These are phyloP conservation scores for Colletotrichum incanum DNA, from an alignment of 2,329 filamentous ascomycete species.

Conservation along the genomic window DNA sequence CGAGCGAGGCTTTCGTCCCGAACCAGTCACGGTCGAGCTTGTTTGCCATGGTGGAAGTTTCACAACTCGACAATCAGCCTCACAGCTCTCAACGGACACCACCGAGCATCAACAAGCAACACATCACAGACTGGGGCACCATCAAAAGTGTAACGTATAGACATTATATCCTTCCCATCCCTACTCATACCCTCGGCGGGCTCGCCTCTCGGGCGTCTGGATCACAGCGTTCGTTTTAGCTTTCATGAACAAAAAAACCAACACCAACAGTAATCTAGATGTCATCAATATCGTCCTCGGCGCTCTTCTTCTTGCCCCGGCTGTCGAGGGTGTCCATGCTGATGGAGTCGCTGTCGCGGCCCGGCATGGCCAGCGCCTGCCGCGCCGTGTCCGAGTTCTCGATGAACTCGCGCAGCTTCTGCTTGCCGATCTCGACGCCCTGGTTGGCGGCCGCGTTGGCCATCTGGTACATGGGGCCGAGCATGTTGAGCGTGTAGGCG, in stretches of 20 bases:
- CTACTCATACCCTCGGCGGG: constrained; percentile 22
- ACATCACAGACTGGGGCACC: background rate
- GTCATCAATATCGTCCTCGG: constrained; percentile 72
- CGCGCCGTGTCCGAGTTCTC: constrained; percentile 88
- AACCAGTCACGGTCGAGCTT: background rate
- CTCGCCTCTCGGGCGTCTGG: constrained; percentile 33
- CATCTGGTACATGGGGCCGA: constrained; percentile 97
- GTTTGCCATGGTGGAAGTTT: background rate
- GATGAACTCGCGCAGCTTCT: constrained; percentile 90
- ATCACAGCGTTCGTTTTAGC: constrained; percentile 21
- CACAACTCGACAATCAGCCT: background rate
- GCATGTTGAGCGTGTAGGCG: constrained; percentile 93
- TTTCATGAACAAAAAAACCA: constrained; percentile 5
- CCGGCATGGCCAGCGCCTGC: constrained; percentile 84
- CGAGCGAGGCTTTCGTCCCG: background rate
- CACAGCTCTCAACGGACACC: background rate
- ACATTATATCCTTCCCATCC: constrained; percentile 41
- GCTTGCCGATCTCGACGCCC: constrained; percentile 91
- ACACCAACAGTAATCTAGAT: constrained; percentile 55
- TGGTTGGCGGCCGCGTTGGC: constrained; percentile 89
- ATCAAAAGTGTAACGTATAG: constrained; percentile 25
- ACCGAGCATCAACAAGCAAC: background rate
- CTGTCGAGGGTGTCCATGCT: constrained; percentile 74
- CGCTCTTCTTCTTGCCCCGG: constrained; percentile 67
- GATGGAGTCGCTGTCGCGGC: constrained; percentile 64